Evolutionary conservation across 306 rosid species (phyloP), one percentile per base, ranked within the genome.

Genomic region (Begonia peltatifolia): DNA sequence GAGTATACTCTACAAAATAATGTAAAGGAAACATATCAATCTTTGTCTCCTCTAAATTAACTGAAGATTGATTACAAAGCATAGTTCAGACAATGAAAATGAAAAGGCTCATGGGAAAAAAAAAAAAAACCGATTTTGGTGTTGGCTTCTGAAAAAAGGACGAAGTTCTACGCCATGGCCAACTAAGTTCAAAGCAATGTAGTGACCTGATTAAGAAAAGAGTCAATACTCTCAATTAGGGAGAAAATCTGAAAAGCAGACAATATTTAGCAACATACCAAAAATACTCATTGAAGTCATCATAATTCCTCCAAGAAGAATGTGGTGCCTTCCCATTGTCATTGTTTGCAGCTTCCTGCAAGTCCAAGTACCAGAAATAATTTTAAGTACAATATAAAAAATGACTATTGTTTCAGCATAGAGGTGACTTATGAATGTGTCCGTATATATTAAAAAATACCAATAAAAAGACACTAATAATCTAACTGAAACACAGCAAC

Each of bases 301-400:
- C 97, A 58, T 89, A 89, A 60, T 89, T 89, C 77, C 97, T 85
- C 97, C 97, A 89, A 16, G 95, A 75, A 44, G 97, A 89, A 76
- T 89, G 97, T 15, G 97, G 65, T 22, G 97, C 97, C 63, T 71
- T 79, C 52, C 95, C 97, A 57, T 85, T 80, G 42, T 83, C 58
- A 67, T 89, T 89, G 79, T 63, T 89, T 48, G 63, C 64, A 48
- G 97, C 94, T 83, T 89, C 97, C 97, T 89, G 81, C 60, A 12
- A 25, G 35, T 6, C 35, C 35, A 30, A 30, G 38, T 30, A 7
- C 8, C 38, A 30, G 38, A 25, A 25, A 25, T 25, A 25, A 25
- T 25, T 25, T 25, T 6, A 25, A 25, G 35, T 25, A 3, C 35
- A 25, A 25, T 25, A 25, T 9, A 30, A 30, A 30, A 30, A 20